Base-by-base conservation (phyloP, 495 filamentous ascomycete genomes). In the Evernia prunastri region DNA sequence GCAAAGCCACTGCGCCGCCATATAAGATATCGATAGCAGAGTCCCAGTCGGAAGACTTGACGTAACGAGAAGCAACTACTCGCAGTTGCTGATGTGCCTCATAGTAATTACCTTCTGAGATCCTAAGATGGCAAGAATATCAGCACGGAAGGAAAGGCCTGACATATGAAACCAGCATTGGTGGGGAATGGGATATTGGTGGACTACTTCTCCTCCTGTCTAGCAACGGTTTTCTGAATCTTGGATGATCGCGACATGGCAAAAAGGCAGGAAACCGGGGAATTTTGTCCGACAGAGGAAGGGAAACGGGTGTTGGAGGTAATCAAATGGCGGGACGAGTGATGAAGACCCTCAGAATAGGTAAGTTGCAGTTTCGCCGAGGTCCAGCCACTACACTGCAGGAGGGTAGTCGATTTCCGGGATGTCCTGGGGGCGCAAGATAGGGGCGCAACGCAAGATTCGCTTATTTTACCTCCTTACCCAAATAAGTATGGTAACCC, bases 41-140 rank as follows among this genome's bases (percentile, higher is more conserved):
- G 72, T 81, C 74, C 78, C 87, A 96, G 82, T 94, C 91, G 47
- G 80, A 77, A 33, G 86, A 79, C 75, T 97, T 97, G 69, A 90
- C 83, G 74, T 99, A 96, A 36, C 94, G 91, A 56, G 89, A 88
- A 40, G 92, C 90, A 68, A 97, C 91, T 37, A 96, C 90, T 42
- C 94, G 89, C 63, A 96, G 87, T 79, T 98, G 95, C 74, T 98
- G 94, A 75, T 96, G 91, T 60, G 94, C 94, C 82, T 98, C 94
- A 78, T 98, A 98, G 80, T 85, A 96, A 69, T 90, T 84, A 65
- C 94, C 95, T 76, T 94, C 91, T 66, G 86, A 81, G 75, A 96
- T 97, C 72, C 93, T 95, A 76, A 17, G 33, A 29, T 54, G 4
- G 27, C 15, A 10, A 54, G 29, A 54, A 33, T 0, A 10, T 54